Base-by-base conservation (phyloP, 1,284 basidiomycete genomes). In the Violaceomyces palustris region DNA sequence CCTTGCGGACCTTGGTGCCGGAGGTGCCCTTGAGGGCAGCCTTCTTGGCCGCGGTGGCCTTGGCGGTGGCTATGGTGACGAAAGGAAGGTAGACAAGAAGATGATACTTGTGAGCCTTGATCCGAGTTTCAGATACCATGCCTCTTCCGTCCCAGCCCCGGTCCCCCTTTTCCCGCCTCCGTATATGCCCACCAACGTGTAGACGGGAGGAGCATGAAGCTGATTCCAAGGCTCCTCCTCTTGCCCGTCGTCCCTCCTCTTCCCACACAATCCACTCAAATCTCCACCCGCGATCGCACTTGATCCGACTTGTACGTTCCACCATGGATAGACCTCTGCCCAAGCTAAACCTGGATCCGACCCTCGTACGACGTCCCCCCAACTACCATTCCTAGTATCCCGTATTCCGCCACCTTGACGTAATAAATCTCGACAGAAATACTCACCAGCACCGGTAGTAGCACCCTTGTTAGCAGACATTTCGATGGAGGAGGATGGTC, bases 41-140 rank as follows among this genome's bases (percentile, higher is more conserved):
- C 82, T 97, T 97, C 81, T 92, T 96, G 50, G 92, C 92, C 42
- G 85, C 80, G 80, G 90, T 88, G 71, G 91, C 90, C 79, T 92
- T 90, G 74, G 34, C 35, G 44, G 62, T 39, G 43, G 47, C 50
- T 50, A 29, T 9, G 17, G 36, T 21, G 5, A 19, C 23, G 15
- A 22, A 17, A 21, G 35, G 6, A 37, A 24, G 41, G 21, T 12
- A 8, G 17, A 12, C 33, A n/a, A 12, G 23, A 17, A n/a, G 10
- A 12, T 14, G n/a, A 29, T 22, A n/a, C 14, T 17, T 6, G 6
- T 15, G 18, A 17, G 17, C 15, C n/a, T 11, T 17, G 10, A 23
- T 17, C 15, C 17, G 33, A 18, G 22, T 21, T 8, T 18, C 4
- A n/a, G 11, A 24, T 25, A 17, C 18, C n/a, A 17, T 19, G 4